Percentiles rank a stretch among this genome's conserved stretches.
Evolutionary conservation across 805 yeast species (phyloP).

Genomic region (Ogataea nakhonphanomensis): DNA sequence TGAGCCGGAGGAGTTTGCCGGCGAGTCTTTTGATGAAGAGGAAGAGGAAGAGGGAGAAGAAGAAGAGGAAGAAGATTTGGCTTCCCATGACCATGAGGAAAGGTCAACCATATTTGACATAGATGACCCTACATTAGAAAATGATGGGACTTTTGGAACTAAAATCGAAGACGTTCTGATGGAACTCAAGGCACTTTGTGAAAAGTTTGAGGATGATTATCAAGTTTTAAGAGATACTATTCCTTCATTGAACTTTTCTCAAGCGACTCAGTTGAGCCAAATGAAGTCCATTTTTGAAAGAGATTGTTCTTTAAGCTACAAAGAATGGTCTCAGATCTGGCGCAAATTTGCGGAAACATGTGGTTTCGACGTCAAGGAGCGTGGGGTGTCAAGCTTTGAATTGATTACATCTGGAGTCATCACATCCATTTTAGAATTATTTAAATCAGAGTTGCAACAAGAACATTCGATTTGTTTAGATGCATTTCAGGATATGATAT

Average conservation of each 20-base stretch:
- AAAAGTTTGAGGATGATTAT: constrained; percentile 20
- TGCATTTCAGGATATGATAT: constrained; percentile 45
- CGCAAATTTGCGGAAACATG: constrained; percentile 34
- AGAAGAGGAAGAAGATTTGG: constrained; percentile 11
- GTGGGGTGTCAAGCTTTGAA: constrained; percentile 66
- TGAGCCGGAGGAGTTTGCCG: too few species aligned
- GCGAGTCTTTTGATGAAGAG: constrained; percentile 1
- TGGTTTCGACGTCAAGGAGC: constrained; percentile 22
- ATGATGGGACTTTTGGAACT: constrained; percentile 21
- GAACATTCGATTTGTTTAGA: constrained; percentile 33
- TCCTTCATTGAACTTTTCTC: constrained; percentile 21
- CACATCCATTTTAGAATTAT: constrained; percentile 37
- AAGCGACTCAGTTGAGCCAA: constrained; percentile 28
- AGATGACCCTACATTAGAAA: constrained; percentile 20
- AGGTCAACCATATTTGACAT: constrained; percentile 15
- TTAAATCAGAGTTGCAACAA: constrained; percentile 29
- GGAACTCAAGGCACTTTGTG: constrained; percentile 18
- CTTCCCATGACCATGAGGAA: constrained; percentile 14
- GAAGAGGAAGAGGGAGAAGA: constrained; percentile 16
- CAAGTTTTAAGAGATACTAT: constrained; percentile 17
- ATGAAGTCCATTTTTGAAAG: constrained; percentile 26
- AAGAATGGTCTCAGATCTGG: constrained; percentile 39
- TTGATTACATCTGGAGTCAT: constrained; percentile 66
- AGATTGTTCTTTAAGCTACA: constrained; percentile 21
- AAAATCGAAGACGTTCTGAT: constrained; percentile 14